Evolutionary conservation across 192 early-diverging fungal genomes (phyloP).

Genomic region (Physocladia obscura): DNA sequence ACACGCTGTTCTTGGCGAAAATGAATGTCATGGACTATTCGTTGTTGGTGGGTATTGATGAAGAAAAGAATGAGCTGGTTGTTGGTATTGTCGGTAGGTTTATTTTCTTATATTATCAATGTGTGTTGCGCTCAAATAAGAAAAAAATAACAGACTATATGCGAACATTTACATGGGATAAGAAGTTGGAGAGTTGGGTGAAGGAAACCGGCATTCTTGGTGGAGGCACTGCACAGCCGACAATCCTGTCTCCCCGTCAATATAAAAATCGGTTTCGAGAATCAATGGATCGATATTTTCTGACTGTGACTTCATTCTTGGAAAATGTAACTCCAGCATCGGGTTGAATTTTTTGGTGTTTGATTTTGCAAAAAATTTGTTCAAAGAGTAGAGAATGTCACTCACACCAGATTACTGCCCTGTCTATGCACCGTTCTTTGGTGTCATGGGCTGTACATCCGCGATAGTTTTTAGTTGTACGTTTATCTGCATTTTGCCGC

Average conservation of each 20-base stretch:
- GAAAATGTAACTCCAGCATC: background rate
- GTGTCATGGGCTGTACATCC: constrained; percentile 84
- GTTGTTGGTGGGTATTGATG: constrained; percentile 90
- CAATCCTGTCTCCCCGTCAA: constrained; percentile 92
- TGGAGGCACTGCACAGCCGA: constrained; percentile 89
- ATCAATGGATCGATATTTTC: constrained; percentile 90
- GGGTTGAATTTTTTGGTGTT: background rate
- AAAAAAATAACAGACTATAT: constrained; percentile 76
- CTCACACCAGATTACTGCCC: constrained; percentile 63
- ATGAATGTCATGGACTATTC: constrained; percentile 99
- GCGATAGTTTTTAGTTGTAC: constrained; percentile 78
- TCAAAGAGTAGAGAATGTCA: constrained; percentile 22
- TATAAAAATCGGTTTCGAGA: constrained; percentile 91
- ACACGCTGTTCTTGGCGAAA: constrained; percentile 90
- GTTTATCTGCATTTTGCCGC: background rate
- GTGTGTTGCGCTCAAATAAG: background rate
- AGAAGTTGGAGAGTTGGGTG: constrained; percentile 96
- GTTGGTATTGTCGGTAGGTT: constrained; percentile 90
- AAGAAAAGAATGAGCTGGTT: constrained; percentile 79
- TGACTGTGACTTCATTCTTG: constrained; percentile 65
- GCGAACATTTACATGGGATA: constrained; percentile 98
- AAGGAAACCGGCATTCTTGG: constrained; percentile 90
- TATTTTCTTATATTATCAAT: background rate
- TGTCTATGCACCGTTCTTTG: constrained; percentile 93
- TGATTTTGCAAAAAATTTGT: background rate